Conservation (phyloP, 139 green algal species). For the Volvox africanus region DNA sequence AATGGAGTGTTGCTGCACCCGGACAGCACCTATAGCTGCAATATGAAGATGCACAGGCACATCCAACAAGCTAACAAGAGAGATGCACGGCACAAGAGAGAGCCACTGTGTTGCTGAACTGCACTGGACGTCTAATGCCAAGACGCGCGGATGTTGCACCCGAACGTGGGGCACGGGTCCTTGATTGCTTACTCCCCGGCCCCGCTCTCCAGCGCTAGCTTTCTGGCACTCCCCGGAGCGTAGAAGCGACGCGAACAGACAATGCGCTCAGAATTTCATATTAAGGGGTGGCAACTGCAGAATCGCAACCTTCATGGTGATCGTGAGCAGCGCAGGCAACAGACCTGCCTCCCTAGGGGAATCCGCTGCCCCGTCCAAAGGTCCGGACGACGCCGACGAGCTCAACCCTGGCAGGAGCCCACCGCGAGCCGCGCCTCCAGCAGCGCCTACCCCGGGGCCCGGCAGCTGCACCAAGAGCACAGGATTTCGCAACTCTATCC, state of each 20-base stretch:
- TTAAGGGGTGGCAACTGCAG: slow-evolving; percentile 49
- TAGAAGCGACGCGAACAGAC: background rate
- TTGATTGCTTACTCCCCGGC: too few relatives aligned
- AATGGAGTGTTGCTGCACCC: too few relatives aligned
- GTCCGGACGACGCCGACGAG: background rate
- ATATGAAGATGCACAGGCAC: too few relatives aligned
- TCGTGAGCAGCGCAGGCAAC: slow-evolving; percentile 41
- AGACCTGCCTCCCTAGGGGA: background rate
- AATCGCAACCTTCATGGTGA: slow-evolving; percentile 48
- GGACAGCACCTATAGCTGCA: too few relatives aligned
- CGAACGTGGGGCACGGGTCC: too few relatives aligned
- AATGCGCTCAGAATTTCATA: slow-evolving; percentile 55
- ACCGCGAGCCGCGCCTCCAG: background rate
- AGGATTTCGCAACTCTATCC: slow-evolving; percentile 52
- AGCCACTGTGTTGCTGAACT: too few relatives aligned
- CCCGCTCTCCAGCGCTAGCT: too few relatives aligned
- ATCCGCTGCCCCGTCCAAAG: background rate
- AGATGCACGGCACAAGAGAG: too few relatives aligned
- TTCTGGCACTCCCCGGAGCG: too few relatives aligned
- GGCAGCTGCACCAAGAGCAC: slow-evolving; percentile 30
- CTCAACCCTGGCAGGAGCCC: background rate
- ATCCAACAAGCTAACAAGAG: too few relatives aligned
- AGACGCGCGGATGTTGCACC: too few relatives aligned
- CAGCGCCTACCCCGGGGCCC: background rate
- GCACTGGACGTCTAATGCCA: too few relatives aligned